Percentiles rank a stretch among this genome's conserved stretches.
These are phyloP conservation scores for Benincasa hispida DNA, from an alignment of 306 rosid genomes.

Conservation along the genomic window DNA sequence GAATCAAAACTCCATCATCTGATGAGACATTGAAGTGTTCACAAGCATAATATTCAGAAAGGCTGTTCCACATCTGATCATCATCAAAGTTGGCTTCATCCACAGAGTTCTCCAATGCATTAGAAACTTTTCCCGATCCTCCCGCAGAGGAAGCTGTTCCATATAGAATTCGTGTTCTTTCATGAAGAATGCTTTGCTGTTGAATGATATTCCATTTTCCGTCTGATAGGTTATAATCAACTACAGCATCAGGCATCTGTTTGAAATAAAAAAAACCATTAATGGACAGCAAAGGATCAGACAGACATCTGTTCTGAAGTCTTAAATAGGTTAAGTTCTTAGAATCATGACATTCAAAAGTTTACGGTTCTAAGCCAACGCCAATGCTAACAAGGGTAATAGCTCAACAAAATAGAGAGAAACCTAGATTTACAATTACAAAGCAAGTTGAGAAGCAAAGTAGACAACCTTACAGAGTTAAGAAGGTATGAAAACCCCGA, in stretches of 20 bases:
- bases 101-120: constrained; percentile 17
- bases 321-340: background rate
- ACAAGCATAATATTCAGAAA: constrained; percentile 76
- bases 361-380: background rate
- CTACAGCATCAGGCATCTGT: constrained; percentile 97
- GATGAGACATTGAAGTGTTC: constrained; percentile 61
- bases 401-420: background rate
- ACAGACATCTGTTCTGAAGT: background rate
- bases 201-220: constrained; percentile 85
- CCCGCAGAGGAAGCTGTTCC: constrained; percentile 49
- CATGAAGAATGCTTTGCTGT: constrained; percentile 81
- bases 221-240: constrained; percentile 78
- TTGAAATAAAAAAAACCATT: constrained; percentile 6
- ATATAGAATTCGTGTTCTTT: constrained; percentile 66
- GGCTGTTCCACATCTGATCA: constrained; percentile 66
- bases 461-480: background rate
- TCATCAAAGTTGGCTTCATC: constrained; percentile 30
- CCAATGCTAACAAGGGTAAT: background rate
- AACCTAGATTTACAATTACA: background rate
- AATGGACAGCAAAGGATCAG: background rate
- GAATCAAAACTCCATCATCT: constrained; percentile 56
- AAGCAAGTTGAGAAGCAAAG: background rate
- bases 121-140: constrained; percentile 18
- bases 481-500: background rate
- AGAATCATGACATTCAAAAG: background rate